Base-by-base conservation (phyloP, 2,329 filamentous ascomycete species). In the Trichophyton mentagrophytes region DNA sequence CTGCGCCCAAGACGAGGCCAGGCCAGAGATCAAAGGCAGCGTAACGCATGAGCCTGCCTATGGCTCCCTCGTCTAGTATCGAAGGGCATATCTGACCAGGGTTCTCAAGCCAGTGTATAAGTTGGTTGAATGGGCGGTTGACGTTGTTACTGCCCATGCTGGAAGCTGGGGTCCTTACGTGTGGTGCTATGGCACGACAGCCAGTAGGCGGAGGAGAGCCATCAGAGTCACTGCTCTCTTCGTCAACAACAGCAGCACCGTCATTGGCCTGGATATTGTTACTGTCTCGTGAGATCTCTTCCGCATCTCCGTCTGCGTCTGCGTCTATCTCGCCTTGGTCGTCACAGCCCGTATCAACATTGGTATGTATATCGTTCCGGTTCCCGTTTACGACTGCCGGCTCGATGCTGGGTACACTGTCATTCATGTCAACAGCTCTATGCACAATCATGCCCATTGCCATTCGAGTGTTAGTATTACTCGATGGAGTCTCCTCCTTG, bases 11-110 rank as follows among this genome's bases (percentile, higher is more conserved):
- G 0, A 63, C 63, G 5, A 65, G 61, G 6, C 64, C 64, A 6
- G 64, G 64, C 64, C 64, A 65, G n/a, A 65, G 64, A 13, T 65
- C 63, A 59, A 61, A 63, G 15, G 55, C 59, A 55, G 64, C 64
- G 56, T 65, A 65, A 30, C 61, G 60, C 64, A 65, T 62, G 38
- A 65, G 42, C 57, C 64, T 65, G 57, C 63, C 64, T 33, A 65
- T 62, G 2, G 61, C 55, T 13, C 63, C 63, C 17, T 62, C 60
- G 2, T 61, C 63, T 27, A 65, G 44, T 59, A 64, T 64, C 7
- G 63, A 64, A 5, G 64, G 64, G 46, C 56, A 62, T 9, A n/a
- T 40, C n/a, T 64, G 60, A 36, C 11, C 9, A 1, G 64, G 64
- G 22, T 64, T 58, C 9, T 59, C 57, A 13, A 65, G 42, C 60